phyloP scores from a whole-genome alignment of 371 early-diverging fungal species.

The Rhizopus stolonifer region DNA sequence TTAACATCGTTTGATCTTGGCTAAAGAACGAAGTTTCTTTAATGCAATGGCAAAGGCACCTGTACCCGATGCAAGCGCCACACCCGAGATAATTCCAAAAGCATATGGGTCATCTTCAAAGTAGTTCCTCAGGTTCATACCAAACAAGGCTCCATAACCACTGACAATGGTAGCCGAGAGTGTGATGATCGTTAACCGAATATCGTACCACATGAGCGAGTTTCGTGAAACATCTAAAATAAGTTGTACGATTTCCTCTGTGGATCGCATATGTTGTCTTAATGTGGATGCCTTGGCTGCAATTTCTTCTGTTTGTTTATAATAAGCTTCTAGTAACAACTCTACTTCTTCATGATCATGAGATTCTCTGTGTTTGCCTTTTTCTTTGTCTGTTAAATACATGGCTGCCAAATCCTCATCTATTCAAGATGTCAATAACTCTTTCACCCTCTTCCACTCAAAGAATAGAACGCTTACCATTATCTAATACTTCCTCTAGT shows the following conservation, averaged over 20 bases:
- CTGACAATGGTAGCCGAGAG: conserved; percentile 63
- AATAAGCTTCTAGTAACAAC: conserved; percentile 83
- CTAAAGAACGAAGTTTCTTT: conserved; percentile 31
- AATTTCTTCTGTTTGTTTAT: conserved; percentile 85
- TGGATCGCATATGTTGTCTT: conserved; percentile 75
- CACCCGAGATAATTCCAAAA: conserved; percentile 61
- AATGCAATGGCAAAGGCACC: conserved; percentile 38
- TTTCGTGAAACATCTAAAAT: conserved; percentile 85
- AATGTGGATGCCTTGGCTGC: conserved; percentile 67
- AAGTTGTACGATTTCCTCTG: conserved; percentile 85
- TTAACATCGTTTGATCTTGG: conserved; percentile 28
- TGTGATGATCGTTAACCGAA: conserved; percentile 77
- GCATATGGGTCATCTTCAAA: conserved; percentile 72
- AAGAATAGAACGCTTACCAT: conserved; percentile 62
- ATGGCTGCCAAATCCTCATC: conserved; percentile 89
- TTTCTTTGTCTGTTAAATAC: conserved; percentile 81
- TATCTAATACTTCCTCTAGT: conserved; percentile 77
- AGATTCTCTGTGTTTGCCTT: conserved; percentile 50
- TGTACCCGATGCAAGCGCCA: conserved; percentile 47
- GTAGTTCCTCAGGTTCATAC: conserved; percentile 84
- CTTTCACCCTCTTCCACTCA: too few relatives aligned
- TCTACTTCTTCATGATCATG: conserved; percentile 86
- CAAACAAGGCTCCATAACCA: conserved; percentile 75
- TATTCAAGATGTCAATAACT: too few relatives aligned
- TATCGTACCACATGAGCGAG: conserved; percentile 80